Conservation (phyloP, 176 grass and related monocot genomes). For the Aechmea fasciata region DNA sequence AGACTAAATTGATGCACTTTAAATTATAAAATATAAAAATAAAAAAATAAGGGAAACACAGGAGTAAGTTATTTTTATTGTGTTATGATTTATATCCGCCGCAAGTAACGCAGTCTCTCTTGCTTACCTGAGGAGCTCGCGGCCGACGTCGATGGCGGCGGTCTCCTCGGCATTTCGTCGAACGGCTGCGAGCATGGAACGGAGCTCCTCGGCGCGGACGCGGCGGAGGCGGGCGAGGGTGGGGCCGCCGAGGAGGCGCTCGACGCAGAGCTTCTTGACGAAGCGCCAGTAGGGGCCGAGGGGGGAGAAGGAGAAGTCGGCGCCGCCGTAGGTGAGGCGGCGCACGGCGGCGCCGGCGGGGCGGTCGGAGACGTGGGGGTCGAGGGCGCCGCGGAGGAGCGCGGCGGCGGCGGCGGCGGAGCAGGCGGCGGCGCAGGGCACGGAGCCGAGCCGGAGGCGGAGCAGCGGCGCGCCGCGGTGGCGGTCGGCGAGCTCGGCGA, state of each 20-base stretch:
- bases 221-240: conserved; percentile 53
- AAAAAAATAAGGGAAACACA: too few relatives aligned
- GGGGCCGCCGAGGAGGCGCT: conserved; percentile 54
- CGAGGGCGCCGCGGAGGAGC: conserved; percentile 36
- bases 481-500: conserved; percentile 27
- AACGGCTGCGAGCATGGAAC: conserved; percentile 7
- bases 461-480: conserved; percentile 42
- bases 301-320: conserved; percentile 57
- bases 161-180: neutral
- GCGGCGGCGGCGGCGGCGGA: conserved; percentile 24
- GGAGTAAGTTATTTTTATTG: too few relatives aligned
- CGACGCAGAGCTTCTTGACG: conserved; percentile 67
- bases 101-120: too few relatives aligned
- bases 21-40: too few relatives aligned
- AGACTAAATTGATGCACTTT: too few relatives aligned
- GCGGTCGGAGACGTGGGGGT: conserved; percentile 47
- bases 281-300: conserved; percentile 65
- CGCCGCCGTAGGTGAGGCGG: conserved; percentile 43
- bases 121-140: conserved; percentile 32
- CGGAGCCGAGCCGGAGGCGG: conserved; percentile 31
- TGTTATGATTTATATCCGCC: too few relatives aligned
- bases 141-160: conserved; percentile 27
- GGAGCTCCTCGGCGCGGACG: conserved; percentile 33
- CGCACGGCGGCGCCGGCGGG: conserved; percentile 30
- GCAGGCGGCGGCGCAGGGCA: conserved; percentile 41